Conservation (phyloP, 805 yeast genomes). For the Ogataea sp. region DNA sequence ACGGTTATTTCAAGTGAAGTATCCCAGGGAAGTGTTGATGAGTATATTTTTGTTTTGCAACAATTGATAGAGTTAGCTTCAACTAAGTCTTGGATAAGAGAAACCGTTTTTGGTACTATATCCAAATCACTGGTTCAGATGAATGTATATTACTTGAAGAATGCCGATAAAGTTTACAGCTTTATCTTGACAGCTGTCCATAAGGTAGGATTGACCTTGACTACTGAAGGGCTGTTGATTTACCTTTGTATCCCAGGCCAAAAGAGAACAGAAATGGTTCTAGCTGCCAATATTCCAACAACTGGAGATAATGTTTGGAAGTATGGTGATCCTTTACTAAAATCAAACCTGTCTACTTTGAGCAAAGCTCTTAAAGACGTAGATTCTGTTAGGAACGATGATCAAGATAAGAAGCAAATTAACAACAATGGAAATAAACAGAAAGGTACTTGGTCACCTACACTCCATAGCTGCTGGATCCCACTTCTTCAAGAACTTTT, state of each 20-base stretch:
- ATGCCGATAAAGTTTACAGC: conserved; percentile 8
- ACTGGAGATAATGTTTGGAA: conserved; percentile 45
- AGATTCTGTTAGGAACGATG: background rate
- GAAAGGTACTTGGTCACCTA: conserved; percentile 66
- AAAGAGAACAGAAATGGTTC: conserved; percentile 9
- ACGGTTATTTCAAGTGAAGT: conserved; percentile 25
- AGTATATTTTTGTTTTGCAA: conserved; percentile 32
- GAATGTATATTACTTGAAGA: conserved; percentile 9
- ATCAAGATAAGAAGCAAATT: conserved; percentile 12
- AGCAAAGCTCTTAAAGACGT: conserved; percentile 59
- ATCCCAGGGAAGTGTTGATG: conserved; percentile 11
- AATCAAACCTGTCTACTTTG: conserved; percentile 54
- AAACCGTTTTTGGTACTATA: conserved; percentile 67
- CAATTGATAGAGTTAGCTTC: conserved; percentile 49
- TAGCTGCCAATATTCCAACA: conserved; percentile 13
- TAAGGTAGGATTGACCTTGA: conserved; percentile 45
- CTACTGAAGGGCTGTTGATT: conserved; percentile 77
- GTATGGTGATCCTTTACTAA: conserved; percentile 62
- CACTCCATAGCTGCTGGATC: conserved; percentile 72
- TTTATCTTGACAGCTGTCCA: conserved; percentile 34
- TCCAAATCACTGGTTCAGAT: conserved; percentile 37
- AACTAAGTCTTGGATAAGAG: conserved; percentile 78
- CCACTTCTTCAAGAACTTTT: conserved; percentile 41
- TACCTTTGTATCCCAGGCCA: conserved; percentile 44
- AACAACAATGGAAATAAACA: conserved; percentile 41